Percentiles rank a stretch among this genome's conserved stretches.
These are phyloP conservation scores for Colletotrichum scovillei DNA, from an alignment of 2,329 filamentous ascomycete genomes.

Conservation along the genomic window DNA sequence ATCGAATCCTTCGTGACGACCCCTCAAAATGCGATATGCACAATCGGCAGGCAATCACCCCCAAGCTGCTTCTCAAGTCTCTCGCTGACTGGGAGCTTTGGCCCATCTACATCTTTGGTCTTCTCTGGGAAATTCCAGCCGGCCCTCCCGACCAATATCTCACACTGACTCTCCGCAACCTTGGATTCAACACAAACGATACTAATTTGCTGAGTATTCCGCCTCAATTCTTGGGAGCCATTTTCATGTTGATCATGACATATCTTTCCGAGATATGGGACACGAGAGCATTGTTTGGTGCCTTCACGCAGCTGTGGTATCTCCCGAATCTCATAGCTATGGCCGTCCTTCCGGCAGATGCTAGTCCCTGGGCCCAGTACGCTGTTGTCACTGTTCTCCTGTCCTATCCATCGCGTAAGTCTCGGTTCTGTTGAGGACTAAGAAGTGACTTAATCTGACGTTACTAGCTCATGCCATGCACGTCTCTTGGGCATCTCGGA, in stretches of 20 bases:
- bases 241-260: constrained; percentile 40
- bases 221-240: constrained; percentile 32
- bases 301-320: constrained; percentile 47
- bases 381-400: constrained; percentile 45
- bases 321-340: constrained; percentile 47
- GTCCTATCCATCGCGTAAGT: constrained; percentile 45
- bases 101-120: constrained; percentile 62
- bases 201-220: constrained; percentile 52
- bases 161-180: constrained; percentile 40
- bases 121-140: constrained; percentile 51
- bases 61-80: constrained; percentile 56
- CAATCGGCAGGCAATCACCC: constrained; percentile 63
- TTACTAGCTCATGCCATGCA: constrained; percentile 57
- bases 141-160: constrained; percentile 42
- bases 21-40: constrained; percentile 66
- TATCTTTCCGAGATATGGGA: constrained; percentile 46
- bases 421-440: background rate
- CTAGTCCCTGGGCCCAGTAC: constrained; percentile 45
- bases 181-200: constrained; percentile 54
- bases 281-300: constrained; percentile 43
- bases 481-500: constrained; percentile 62
- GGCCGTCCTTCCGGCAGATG: constrained; percentile 42
- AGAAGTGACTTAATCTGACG: constrained; percentile 39
- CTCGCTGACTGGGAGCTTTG: constrained; percentile 66
- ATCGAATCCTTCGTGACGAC: constrained; percentile 65